Evolutionary conservation across 176 grass and related monocot genomes (phyloP).

Genomic region (Coix lacrymajobi): DNA sequence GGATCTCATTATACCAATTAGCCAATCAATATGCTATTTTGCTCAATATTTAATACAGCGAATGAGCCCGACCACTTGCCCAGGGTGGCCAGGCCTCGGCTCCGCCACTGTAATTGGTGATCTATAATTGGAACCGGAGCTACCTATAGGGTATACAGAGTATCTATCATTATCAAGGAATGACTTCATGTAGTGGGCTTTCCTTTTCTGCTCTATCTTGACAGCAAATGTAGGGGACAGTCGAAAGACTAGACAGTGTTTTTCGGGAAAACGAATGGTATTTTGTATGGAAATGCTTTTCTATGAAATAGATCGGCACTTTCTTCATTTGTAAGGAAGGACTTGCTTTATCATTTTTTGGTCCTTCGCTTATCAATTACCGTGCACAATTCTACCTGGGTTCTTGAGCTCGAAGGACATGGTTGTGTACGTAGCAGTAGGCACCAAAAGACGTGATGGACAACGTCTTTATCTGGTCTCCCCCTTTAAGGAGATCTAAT

Average conservation of each 20-base stretch:
- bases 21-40: too few relatives aligned
- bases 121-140: neutral
- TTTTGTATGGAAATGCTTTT: neutral
- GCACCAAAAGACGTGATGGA: too few relatives aligned
- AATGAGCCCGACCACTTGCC: too few relatives aligned
- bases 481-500: too few relatives aligned
- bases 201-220: neutral
- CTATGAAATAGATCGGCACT: neutral
- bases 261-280: slow-evolving; percentile 24
- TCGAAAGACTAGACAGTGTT: neutral
- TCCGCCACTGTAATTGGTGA: too few relatives aligned
- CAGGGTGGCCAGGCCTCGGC: too few relatives aligned
- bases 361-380: slow-evolving; percentile 2
- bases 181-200: slow-evolving; percentile 19
- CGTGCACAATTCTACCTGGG: neutral
- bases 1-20: too few relatives aligned
- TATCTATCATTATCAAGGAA: slow-evolving; percentile 19
- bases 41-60: too few relatives aligned
- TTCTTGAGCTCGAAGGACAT: too few relatives aligned
- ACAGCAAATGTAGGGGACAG: neutral
- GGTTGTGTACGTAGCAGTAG: too few relatives aligned
- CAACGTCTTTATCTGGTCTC: too few relatives aligned
- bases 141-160: too few relatives aligned
- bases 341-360: neutral
- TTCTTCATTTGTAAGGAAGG: neutral